phyloP scores from a whole-genome alignment of 2,329 filamentous ascomycete species.

The Tympanopsis confertula region DNA sequence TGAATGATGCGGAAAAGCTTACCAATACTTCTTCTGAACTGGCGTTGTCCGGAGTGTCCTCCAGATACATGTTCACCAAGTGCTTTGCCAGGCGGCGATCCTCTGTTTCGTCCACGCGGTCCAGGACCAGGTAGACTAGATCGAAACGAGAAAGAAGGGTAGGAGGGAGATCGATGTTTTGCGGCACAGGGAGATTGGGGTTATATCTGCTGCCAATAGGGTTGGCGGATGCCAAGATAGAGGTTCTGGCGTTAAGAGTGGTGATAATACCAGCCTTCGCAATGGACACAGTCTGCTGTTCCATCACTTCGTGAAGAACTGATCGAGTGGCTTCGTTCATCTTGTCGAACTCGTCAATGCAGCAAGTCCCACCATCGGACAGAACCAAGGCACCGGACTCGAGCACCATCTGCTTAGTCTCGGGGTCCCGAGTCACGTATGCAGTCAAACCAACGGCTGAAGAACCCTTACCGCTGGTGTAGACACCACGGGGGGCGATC shows the following conservation, averaged over 20 bases:
- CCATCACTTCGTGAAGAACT: slow-evolving; percentile 79
- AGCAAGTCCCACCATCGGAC: slow-evolving; percentile 65
- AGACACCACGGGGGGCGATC: slow-evolving; percentile 80
- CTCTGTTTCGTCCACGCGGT: slow-evolving; percentile 79
- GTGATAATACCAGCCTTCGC: slow-evolving; percentile 92
- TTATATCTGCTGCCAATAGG: slow-evolving; percentile 98
- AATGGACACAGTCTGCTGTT: slow-evolving; percentile 75
- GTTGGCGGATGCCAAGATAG: slow-evolving; percentile 91
- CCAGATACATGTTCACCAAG: slow-evolving; percentile 89
- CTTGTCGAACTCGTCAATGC: slow-evolving; percentile 39
- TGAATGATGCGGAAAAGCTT: slow-evolving; percentile 23
- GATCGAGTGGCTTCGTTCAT: slow-evolving; percentile 72
- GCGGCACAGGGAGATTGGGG: slow-evolving; percentile 83
- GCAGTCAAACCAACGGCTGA: slow-evolving; percentile 73
- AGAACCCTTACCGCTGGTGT: slow-evolving; percentile 71
- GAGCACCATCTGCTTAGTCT: slow-evolving; percentile 68
- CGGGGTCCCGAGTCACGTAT: slow-evolving; percentile 70
- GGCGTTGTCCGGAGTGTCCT: slow-evolving; percentile 83
- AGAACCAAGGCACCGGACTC: slow-evolving; percentile 71
- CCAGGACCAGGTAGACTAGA: slow-evolving; percentile 89
- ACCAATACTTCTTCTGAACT: slow-evolving; percentile 69
- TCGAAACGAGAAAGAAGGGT: slow-evolving; percentile 94
- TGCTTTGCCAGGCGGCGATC: slow-evolving; percentile 86
- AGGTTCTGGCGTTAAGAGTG: slow-evolving; percentile 88
- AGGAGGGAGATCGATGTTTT: slow-evolving; percentile 94